phyloP scores from a whole-genome alignment of 1,284 basidiomycete genomes.

The Cryptococcus sp. region DNA sequence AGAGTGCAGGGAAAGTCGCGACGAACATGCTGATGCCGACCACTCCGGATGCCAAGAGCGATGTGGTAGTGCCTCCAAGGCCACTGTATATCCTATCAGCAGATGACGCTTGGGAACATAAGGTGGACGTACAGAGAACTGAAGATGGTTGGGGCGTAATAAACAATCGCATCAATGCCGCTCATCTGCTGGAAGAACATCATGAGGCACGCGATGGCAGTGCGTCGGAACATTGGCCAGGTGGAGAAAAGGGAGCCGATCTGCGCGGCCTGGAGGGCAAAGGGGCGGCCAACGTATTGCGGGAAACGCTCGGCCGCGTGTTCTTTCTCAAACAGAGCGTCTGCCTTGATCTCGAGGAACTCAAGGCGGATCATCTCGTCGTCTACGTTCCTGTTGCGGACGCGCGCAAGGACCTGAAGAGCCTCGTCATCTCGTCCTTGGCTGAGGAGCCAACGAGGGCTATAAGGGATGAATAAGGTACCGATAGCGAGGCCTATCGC shows the following conservation, averaged over 20 bases:
- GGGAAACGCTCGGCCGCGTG: conserved; percentile 17
- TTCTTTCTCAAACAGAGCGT: conserved; percentile 60
- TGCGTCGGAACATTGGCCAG: no score
- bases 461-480: conserved; percentile 3
- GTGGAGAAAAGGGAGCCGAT: no score
- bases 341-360: conserved; percentile 75
- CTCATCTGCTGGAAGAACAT: no score
- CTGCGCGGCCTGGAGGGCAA: no score
- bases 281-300: conserved; percentile 6
- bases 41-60: conserved; percentile 48
- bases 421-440: conserved; percentile 71
- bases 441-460: conserved; percentile 35
- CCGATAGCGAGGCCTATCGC: conserved; percentile 8
- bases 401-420: conserved; percentile 62
- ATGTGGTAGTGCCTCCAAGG: conserved; percentile 35
- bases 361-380: conserved; percentile 71
- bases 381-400: conserved; percentile 61
- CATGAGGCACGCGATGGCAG: no score
- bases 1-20: conserved; percentile 38
- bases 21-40: conserved; percentile 46
- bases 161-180: no score
- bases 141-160: no score
- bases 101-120: no score
- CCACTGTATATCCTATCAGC: no score
- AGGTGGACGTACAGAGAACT: no score